A percentile compares a stretch with the other conserved stretches of the same genome.
Conservation (phyloP, 495 filamentous ascomycete species). For the Pyrenula aspistea region DNA sequence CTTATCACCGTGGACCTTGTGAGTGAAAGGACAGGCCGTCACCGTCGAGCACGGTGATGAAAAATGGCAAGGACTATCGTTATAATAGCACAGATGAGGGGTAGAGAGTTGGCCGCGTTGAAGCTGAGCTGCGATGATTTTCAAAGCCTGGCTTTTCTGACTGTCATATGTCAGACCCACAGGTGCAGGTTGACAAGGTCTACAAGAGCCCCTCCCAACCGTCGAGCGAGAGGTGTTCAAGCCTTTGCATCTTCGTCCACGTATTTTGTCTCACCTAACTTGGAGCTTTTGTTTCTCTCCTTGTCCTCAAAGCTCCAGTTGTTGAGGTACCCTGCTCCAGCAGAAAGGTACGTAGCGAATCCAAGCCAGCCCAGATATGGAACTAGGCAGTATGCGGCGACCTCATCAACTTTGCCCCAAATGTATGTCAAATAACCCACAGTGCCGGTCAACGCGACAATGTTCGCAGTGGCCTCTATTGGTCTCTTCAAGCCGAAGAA, state of each 20-base stretch:
- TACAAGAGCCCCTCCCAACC: too few relatives aligned
- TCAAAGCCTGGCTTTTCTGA: too few relatives aligned
- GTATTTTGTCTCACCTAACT: constrained; percentile 19
- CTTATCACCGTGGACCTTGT: too few relatives aligned
- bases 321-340: constrained; percentile 64
- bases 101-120: too few relatives aligned
- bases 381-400: constrained; percentile 58
- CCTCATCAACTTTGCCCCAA: constrained; percentile 60
- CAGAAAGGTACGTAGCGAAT: constrained; percentile 71
- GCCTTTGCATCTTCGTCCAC: constrained; percentile 21
- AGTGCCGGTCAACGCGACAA: constrained; percentile 55
- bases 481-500: constrained; percentile 69
- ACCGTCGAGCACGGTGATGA: too few relatives aligned
- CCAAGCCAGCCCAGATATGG: constrained; percentile 77
- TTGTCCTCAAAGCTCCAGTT: constrained; percentile 50
- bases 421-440: constrained; percentile 58
- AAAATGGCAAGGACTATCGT: too few relatives aligned
- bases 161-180: too few relatives aligned
- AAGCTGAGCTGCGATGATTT: too few relatives aligned
- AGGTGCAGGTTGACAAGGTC: too few relatives aligned
- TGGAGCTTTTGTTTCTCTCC: constrained; percentile 16
- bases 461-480: constrained; percentile 62
- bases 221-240: too few relatives aligned
- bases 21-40: too few relatives aligned
- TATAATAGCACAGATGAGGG: too few relatives aligned